Base-by-base conservation (phyloP, 352 stramenopile genomes). In the Phytopythium cucurbitacearum region DNA sequence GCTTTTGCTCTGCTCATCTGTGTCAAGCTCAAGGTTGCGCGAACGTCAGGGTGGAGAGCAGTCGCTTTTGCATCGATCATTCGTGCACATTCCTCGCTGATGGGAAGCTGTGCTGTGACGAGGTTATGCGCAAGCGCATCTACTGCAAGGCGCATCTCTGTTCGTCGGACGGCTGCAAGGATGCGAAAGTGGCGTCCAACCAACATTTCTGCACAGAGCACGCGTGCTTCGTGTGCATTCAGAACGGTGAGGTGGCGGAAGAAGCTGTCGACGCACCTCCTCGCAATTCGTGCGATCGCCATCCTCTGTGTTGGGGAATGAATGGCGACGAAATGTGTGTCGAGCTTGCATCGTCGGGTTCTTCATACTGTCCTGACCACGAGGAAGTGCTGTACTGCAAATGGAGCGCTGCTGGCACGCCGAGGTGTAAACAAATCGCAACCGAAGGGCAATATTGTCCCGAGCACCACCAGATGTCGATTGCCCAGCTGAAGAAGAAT, bases 191-290 rank as follows among this genome's bases (percentile, higher is more conserved):
- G 11, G 38, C 53, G 9, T 56, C 71, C 4, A 5, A n/a, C 6
- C 64, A 86, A 40, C 35, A 39, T 12, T 86, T 70, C 52, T 91
- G 80, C 33, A 48, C 53, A 7, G 53, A 76, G 7, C 80, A 91
- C 45, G 62, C 64, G 7, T 91, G 80, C 32, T 88, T 84, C 40
- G 57, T 89, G 12, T 91, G 80, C 36, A 48, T 87, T 4, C 48
- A 45, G 41, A 59, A 48, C 15, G 48, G 45, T 7, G 39, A 64
- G 16, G 4, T 45, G 6, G 51, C 67, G 3, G 59, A 49, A 11
- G 5, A 65, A 34, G 76, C 80, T 10, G 33, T 44, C 0, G 69
- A 81, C 15, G 52, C 64, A 1, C 73, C 76, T 7, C 80, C 80
- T 49, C 67, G 78, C 5, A 87, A 89, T 49, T 49, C 64, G 7